Conservation (phyloP, 2,329 filamentous ascomycete genomes). For the Ophiostoma pallidulum region DNA sequence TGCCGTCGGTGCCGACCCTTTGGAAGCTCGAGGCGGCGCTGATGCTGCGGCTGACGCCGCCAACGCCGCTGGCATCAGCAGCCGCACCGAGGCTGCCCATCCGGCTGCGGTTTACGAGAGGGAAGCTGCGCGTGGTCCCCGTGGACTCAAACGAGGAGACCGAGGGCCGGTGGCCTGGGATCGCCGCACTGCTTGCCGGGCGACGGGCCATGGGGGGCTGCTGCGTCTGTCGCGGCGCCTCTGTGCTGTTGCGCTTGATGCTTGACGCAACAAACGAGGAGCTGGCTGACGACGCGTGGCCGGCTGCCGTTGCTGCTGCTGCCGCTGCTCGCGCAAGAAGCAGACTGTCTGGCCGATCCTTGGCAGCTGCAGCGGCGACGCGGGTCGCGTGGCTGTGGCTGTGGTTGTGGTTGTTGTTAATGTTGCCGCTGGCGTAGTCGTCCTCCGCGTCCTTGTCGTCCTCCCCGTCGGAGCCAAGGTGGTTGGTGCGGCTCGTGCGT, state of each 20-base stretch:
- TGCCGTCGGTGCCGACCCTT: conserved; percentile 37
- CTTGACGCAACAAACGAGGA: not conserved
- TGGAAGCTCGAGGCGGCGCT: conserved; percentile 21
- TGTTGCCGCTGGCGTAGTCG: not conserved
- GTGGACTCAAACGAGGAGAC: conserved; percentile 48
- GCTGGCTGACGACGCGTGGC: not conserved
- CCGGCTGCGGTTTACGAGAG: conserved; percentile 34
- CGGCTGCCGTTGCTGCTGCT: not conserved
- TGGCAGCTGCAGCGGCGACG: not conserved
- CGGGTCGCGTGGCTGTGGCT: not conserved
- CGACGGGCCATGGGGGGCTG: conserved; percentile 23
- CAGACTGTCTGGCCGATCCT: not conserved
- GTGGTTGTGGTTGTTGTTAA: not conserved
- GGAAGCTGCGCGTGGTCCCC: conserved; percentile 53
- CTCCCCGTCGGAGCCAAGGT: conserved; percentile 16
- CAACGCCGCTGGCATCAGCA: not conserved
- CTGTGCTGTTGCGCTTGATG: conserved; percentile 12
- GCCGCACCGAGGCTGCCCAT: conserved; percentile 5
- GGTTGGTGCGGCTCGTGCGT: conserved; percentile 27
- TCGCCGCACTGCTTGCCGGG: conserved; percentile 32
- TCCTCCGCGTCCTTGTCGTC: conserved; percentile 4
- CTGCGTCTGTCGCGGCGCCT: conserved; percentile 14
- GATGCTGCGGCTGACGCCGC: too few relatives aligned
- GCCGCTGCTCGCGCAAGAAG: not conserved
- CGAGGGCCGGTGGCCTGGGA: conserved; percentile 42